Percentiles rank a stretch among this genome's conserved stretches.
Evolutionary conservation across 2,329 filamentous ascomycete genomes (phyloP).

Genomic region (Neonectria hederae): DNA sequence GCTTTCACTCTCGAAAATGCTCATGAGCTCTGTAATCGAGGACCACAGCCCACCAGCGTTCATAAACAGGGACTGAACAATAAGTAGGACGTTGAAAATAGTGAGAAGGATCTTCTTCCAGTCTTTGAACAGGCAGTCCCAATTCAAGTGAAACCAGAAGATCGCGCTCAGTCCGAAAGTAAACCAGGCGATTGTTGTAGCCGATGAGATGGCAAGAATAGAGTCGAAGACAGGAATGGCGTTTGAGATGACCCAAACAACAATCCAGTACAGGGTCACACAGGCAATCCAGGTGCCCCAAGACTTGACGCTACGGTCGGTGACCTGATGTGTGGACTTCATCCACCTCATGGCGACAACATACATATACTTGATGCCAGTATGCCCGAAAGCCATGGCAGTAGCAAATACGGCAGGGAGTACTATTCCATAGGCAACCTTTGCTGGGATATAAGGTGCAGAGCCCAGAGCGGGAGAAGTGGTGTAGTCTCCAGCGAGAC

Average conservation of each 20-base stretch:
- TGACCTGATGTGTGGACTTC: slow-evolving; percentile 45
- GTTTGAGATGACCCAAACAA: slow-evolving; percentile 47
- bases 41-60: slow-evolving; percentile 48
- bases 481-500: slow-evolving; percentile 45
- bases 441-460: slow-evolving; percentile 44
- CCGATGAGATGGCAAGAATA: slow-evolving; percentile 48
- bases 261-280: slow-evolving; percentile 45
- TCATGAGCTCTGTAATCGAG: slow-evolving; percentile 42
- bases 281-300: slow-evolving; percentile 48
- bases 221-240: slow-evolving; percentile 51
- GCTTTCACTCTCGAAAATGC: slow-evolving; percentile 39
- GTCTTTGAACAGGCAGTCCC: slow-evolving; percentile 31
- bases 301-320: slow-evolving; percentile 44
- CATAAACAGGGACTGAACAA: slow-evolving; percentile 47
- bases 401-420: slow-evolving; percentile 46
- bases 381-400: slow-evolving; percentile 46
- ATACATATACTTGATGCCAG: slow-evolving; percentile 47
- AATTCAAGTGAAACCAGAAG: slow-evolving; percentile 49
- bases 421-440: slow-evolving; percentile 46
- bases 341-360: slow-evolving; percentile 45
- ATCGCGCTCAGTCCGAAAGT: slow-evolving; percentile 48
- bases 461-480: slow-evolving; percentile 48
- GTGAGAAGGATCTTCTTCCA: slow-evolving; percentile 35
- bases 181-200: slow-evolving; percentile 49
- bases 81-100: slow-evolving; percentile 42